Evolutionary conservation across 192 early-diverging fungal species (phyloP).

Genomic region (Linnemannia zychae): DNA sequence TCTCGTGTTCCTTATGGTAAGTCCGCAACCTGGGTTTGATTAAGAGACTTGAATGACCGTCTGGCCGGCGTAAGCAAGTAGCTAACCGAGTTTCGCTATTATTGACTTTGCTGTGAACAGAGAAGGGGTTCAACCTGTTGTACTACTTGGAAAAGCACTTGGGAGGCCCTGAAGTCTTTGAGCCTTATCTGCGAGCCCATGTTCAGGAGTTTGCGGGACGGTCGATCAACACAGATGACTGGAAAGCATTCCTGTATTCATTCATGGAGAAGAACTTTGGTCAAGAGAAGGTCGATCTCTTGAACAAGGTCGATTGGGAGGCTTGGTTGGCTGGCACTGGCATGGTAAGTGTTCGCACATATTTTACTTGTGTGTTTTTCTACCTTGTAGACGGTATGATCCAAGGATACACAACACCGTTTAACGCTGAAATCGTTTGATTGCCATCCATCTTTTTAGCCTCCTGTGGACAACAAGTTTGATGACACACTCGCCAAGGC

Average conservation of each 20-base stretch:
- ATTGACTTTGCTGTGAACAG: slow-evolving; percentile 39
- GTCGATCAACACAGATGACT: slow-evolving; percentile 90
- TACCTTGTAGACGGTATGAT: too few relatives aligned
- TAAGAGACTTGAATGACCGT: too few relatives aligned
- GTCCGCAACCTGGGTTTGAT: neutral
- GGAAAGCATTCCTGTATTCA: slow-evolving; percentile 83
- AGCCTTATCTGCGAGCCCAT: slow-evolving; percentile 85
- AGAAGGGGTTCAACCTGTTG: slow-evolving; percentile 96
- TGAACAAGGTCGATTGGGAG: slow-evolving; percentile 91
- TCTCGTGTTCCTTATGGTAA: slow-evolving; percentile 87
- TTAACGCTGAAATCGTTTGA: neutral
- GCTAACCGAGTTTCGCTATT: too few relatives aligned
- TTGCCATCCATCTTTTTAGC: slow-evolving; percentile 63
- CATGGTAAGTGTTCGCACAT: slow-evolving; percentile 62
- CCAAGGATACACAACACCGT: neutral
- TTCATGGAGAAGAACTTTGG: slow-evolving; percentile 78
- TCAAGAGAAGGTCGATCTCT: slow-evolving; percentile 72
- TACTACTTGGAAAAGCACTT: slow-evolving; percentile 88
- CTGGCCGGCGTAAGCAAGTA: too few relatives aligned
- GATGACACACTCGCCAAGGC: slow-evolving; percentile 85
- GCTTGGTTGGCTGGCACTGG: slow-evolving; percentile 88
- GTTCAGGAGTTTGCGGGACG: slow-evolving; percentile 86
- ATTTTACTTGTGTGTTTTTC: neutral
- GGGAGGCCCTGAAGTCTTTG: slow-evolving; percentile 88
- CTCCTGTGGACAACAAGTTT: slow-evolving; percentile 86